Conservation (phyloP, 2,329 filamentous ascomycete species). For the Diplodia seriata region DNA sequence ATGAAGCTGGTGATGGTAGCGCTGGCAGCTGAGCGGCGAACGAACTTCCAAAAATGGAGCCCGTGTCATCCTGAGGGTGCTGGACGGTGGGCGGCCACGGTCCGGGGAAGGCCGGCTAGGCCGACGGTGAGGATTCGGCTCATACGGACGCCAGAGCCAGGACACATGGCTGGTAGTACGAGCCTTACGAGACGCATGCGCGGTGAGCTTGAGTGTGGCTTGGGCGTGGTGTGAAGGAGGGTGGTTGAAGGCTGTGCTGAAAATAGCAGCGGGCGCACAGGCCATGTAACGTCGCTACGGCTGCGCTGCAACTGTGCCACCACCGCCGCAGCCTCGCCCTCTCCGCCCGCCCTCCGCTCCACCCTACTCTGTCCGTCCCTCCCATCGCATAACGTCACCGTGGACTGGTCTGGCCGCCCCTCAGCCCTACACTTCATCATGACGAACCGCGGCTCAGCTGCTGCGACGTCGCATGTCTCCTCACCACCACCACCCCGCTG, state of each 20-base stretch:
- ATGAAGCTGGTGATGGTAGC: not conserved
- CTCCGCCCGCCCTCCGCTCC: conserved; percentile 16
- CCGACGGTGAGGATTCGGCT: not conserved
- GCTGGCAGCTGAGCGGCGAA: not conserved
- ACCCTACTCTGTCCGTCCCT: not conserved
- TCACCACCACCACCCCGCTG: not conserved
- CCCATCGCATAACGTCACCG: not conserved
- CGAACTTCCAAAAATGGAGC: conserved; percentile 12
- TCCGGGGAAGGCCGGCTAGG: not conserved
- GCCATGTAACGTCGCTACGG: not conserved
- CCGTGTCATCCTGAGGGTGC: conserved; percentile 13
- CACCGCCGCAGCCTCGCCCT: not conserved
- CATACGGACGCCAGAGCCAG: conserved; percentile 7
- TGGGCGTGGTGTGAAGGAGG: conserved; percentile 11
- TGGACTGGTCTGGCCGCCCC: not conserved
- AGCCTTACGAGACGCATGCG: conserved; percentile 23
- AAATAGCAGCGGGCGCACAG: conserved; percentile 25
- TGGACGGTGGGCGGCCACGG: not conserved
- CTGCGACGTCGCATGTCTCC: not conserved
- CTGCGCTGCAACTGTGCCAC: not conserved
- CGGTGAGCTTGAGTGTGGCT: not conserved
- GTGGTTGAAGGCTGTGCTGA: conserved; percentile 4
- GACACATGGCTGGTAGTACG: conserved; percentile 1
- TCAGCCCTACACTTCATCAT: conserved; percentile 16
- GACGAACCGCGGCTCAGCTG: not conserved